Base-by-base conservation (phyloP, 2,329 filamentous ascomycete species). In the Sporothrix inflata region DNA sequence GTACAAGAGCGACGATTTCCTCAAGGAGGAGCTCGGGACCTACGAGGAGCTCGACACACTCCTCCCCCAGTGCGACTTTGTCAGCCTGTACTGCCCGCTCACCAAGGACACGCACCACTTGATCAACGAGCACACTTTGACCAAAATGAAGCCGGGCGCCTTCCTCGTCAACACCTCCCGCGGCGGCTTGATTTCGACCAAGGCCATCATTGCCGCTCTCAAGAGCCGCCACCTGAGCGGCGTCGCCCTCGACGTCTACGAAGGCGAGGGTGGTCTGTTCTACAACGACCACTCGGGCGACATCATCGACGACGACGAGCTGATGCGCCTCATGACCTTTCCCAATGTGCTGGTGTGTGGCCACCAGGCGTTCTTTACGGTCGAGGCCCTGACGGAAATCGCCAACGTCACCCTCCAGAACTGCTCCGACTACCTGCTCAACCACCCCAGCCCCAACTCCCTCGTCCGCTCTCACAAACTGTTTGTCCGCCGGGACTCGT, bases 361-460 rank as follows among this genome's bases (percentile, higher is more conserved):
- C 0, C 90, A 92, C 76, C 90, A 92, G 81, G 90, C 88, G 1
- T 92, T 92, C 80, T 90, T 92, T 76, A 92, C 90, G 5, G 81
- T 86, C 45, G 89, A 92, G 80, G 90, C 90, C 0, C 80, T 92
- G 66, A 81, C 82, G 8, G 89, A 91, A 80, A 92, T 92, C 76
- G 85, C 89, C 1, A 84, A 86, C 61, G 86, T 83, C 69, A 91
- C 89, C 1, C 76, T 91, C 73, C 79, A 81, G 71, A 91, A 91
- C 77, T 77, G 90, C 3, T 81, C 82, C 38, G 84, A 87, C 73
- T 85, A 85, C 21, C 76, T 79, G 30, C 74, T 73, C 11, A 77
- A 74, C 0, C 76, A 77, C 19, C 77, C 77, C 1, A 84, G 83
- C 75, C 77, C 77, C 63, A 82, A 83, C 73, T 79, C 81, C n/a